These are phyloP conservation scores for Eutrema yunnanense DNA, from an alignment of 345 rosid genomes.

Conservation along the genomic window DNA sequence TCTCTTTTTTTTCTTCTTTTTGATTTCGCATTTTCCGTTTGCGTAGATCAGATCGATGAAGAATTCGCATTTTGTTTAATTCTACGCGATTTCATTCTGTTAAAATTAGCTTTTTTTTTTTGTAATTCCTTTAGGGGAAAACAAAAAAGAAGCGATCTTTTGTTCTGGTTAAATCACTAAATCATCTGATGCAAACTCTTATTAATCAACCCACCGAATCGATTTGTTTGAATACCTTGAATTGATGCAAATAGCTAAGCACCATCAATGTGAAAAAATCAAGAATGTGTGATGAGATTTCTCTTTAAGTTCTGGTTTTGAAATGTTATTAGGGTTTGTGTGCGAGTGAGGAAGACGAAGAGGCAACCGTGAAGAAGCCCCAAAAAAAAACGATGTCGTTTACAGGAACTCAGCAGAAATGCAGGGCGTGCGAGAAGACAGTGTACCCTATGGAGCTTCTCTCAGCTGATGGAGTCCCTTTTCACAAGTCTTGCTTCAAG, in stretches of 20 bases:
- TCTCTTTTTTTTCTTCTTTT: neutral
- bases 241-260: neutral
- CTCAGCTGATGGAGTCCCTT: slow-evolving; percentile 85
- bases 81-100: neutral
- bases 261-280: neutral
- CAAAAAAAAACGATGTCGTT: slow-evolving; percentile 58
- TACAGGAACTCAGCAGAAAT: slow-evolving; percentile 90
- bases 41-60: slow-evolving; percentile 11
- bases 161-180: neutral
- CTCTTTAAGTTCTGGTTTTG: slow-evolving; percentile 3
- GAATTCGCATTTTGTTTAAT: neutral
- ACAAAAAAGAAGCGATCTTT: neutral
- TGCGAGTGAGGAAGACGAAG: slow-evolving; percentile 11
- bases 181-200: neutral
- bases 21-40: neutral
- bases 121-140: too few species aligned
- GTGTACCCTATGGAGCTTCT: slow-evolving; percentile 91
- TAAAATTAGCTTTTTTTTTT: neutral
- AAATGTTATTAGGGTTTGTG: slow-evolving; percentile 1
- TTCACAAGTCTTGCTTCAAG: slow-evolving; percentile 92
- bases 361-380: neutral
- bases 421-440: slow-evolving; percentile 95
- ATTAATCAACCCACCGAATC: neutral
- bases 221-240: neutral
- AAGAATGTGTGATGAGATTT: neutral